These are phyloP conservation scores for Cystobasidium sp. DNA, from an alignment of 1,284 basidiomycete species.

Conservation along the genomic window DNA sequence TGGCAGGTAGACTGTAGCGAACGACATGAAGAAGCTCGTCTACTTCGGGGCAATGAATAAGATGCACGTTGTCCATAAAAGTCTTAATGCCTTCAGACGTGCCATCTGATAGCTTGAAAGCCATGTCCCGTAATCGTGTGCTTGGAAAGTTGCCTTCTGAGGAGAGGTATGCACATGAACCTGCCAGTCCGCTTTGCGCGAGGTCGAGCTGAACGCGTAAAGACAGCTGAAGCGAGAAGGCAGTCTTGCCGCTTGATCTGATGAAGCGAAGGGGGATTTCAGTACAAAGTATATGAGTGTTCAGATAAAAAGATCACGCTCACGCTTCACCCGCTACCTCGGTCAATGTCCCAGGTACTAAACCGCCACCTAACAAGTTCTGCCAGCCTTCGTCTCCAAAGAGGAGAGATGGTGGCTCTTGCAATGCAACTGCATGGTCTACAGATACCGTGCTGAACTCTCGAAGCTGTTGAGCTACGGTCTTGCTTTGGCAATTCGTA, in stretches of 20 bases:
- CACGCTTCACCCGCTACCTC: slow-evolving; percentile 45
- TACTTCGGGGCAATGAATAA: slow-evolving; percentile 34
- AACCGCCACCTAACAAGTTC: slow-evolving; percentile 36
- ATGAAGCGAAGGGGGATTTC: no score
- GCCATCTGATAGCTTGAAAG: slow-evolving; percentile 23
- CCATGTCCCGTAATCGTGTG: slow-evolving; percentile 32
- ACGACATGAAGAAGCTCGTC: slow-evolving; percentile 42
- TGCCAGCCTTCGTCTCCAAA: slow-evolving; percentile 24
- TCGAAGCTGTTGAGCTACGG: slow-evolving; percentile 5
- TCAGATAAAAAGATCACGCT: not conserved
- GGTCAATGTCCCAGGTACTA: slow-evolving; percentile 38
- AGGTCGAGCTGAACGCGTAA: slow-evolving; percentile 40
- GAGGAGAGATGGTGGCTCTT: not conserved
- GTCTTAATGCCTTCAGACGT: slow-evolving; percentile 5
- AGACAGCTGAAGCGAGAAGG: slow-evolving; percentile 43
- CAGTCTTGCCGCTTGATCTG: slow-evolving; percentile 44
- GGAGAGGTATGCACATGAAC: slow-evolving; percentile 41
- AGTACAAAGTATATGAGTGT: not conserved
- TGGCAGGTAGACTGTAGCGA: slow-evolving; percentile 31
- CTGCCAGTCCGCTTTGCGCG: slow-evolving; percentile 36
- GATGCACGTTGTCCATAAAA: slow-evolving; percentile 35
- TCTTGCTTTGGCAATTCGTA: not conserved
- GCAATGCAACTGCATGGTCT: not conserved
- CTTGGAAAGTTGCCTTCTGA: slow-evolving; percentile 43
- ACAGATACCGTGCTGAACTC: not conserved